These are phyloP conservation scores for Cercospora sojina DNA, from an alignment of 2,329 filamentous ascomycete species.

Conservation along the genomic window DNA sequence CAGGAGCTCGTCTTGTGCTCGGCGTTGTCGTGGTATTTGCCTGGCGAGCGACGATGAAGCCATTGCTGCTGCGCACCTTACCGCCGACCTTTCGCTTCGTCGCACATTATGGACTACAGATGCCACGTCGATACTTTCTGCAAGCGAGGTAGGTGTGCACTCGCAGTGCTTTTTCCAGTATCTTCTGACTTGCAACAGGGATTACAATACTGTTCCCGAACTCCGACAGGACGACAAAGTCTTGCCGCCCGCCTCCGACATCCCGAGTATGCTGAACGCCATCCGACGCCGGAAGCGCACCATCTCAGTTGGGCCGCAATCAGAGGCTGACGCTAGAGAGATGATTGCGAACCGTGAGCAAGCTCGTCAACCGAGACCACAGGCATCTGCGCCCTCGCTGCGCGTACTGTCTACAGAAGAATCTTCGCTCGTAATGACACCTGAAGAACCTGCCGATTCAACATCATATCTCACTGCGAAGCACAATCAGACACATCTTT, in stretches of 20 bases:
- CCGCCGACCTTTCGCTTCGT: slow-evolving; percentile 86
- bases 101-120: slow-evolving; percentile 72
- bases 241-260: slow-evolving; percentile 82
- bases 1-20: slow-evolving; percentile 67
- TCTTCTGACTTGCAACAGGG: slow-evolving; percentile 37
- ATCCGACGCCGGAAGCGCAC: slow-evolving; percentile 79
- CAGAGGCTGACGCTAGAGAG: slow-evolving; percentile 94
- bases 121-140: slow-evolving; percentile 88
- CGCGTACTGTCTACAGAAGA: not conserved
- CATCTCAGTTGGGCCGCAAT: slow-evolving; percentile 89
- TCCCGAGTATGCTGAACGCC: slow-evolving; percentile 76
- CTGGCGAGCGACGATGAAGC: slow-evolving; percentile 90
- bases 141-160: slow-evolving; percentile 64
- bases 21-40: slow-evolving; percentile 82
- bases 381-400: slow-evolving; percentile 15
- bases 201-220: slow-evolving; percentile 81
- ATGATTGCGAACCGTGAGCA: slow-evolving; percentile 86
- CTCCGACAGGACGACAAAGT: slow-evolving; percentile 79
- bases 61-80: slow-evolving; percentile 70
- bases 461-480: slow-evolving; percentile 21
- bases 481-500: slow-evolving; percentile 28
- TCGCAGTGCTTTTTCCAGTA: not conserved
- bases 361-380: slow-evolving; percentile 15
- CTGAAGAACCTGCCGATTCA: slow-evolving; percentile 18
- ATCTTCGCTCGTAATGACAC: slow-evolving; percentile 11